Evolutionary conservation across 768 basidiomycete genomes (phyloP).

Genomic region (Asterophora lycoperdoides): DNA sequence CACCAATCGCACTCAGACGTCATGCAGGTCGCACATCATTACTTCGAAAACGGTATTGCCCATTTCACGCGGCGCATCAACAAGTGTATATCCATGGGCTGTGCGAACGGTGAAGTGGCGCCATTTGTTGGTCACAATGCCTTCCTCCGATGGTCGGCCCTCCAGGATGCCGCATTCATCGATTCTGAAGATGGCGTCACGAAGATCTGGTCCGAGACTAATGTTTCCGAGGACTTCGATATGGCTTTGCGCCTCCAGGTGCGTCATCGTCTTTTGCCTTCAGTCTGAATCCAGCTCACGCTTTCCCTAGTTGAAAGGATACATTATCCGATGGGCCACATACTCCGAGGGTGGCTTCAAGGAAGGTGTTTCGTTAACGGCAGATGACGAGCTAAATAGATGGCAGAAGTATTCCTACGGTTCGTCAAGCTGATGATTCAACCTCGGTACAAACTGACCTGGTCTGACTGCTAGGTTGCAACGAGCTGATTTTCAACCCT

Average conservation of each 20-base stretch:
- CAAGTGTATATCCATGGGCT: constrained; percentile 73
- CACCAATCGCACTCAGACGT: constrained; percentile 46
- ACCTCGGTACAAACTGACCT: background rate
- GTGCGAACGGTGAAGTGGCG: constrained; percentile 77
- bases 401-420: constrained; percentile 91
- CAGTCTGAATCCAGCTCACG: background rate
- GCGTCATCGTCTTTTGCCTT: constrained; percentile 3
- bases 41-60: constrained; percentile 88
- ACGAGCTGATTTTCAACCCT: constrained; percentile 84
- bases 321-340: constrained; percentile 81
- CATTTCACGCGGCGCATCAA: constrained; percentile 88
- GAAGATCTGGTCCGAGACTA: constrained; percentile 81
- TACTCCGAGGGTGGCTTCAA: constrained; percentile 85
- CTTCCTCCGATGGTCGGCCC: constrained; percentile 84
- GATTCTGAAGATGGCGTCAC: constrained; percentile 59
- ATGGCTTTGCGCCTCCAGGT: constrained; percentile 67
- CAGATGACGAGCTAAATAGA: constrained; percentile 85
- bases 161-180: constrained; percentile 80
- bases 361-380: constrained; percentile 87
- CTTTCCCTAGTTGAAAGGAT: constrained; percentile 46
- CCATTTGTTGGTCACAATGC: constrained; percentile 88
- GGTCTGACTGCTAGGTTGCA: constrained; percentile 44
- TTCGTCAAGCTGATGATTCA: constrained; percentile 19
- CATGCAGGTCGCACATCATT: constrained; percentile 87
- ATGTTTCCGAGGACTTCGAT: constrained; percentile 82